phyloP scores from a whole-genome alignment of 1,139 yeast genomes.

The Candida tetrigidarum region DNA sequence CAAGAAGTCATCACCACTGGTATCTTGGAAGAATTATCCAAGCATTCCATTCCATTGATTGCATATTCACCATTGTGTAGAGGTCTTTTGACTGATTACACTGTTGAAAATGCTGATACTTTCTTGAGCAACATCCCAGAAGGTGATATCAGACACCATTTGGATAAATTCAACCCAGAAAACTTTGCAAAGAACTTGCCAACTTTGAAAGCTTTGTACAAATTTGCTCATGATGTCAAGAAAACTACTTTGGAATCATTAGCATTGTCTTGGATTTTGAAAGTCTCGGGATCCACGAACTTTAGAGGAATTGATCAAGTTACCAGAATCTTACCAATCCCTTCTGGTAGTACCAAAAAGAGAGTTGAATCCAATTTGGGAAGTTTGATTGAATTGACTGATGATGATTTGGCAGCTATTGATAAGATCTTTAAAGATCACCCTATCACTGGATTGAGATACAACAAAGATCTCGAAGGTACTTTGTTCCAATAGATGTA shows the following conservation, averaged over 20 bases:
- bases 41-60: conserved; percentile 59
- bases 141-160: conserved; percentile 55
- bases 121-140: conserved; percentile 45
- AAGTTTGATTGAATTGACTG: conserved; percentile 45
- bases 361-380: conserved; percentile 65
- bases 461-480: conserved; percentile 19
- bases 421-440: conserved; percentile 36
- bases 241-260: conserved; percentile 64
- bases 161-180: conserved; percentile 66
- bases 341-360: conserved; percentile 64
- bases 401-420: conserved; percentile 55
- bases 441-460: conserved; percentile 22
- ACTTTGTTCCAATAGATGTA: conserved; percentile 17
- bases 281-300: conserved; percentile 30
- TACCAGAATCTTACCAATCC: conserved; percentile 74
- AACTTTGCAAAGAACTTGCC: conserved; percentile 54
- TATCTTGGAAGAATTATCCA: conserved; percentile 54
- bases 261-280: conserved; percentile 73
- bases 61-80: conserved; percentile 87
- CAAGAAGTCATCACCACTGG: conserved; percentile 65
- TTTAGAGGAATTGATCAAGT: conserved; percentile 41
- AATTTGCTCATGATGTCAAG: conserved; percentile 48
- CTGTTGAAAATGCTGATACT: conserved; percentile 41
- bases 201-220: conserved; percentile 47
- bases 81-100: conserved; percentile 71